Conservation (phyloP, 2,329 filamentous ascomycete genomes). For the Dryadomyces sulphureus region DNA sequence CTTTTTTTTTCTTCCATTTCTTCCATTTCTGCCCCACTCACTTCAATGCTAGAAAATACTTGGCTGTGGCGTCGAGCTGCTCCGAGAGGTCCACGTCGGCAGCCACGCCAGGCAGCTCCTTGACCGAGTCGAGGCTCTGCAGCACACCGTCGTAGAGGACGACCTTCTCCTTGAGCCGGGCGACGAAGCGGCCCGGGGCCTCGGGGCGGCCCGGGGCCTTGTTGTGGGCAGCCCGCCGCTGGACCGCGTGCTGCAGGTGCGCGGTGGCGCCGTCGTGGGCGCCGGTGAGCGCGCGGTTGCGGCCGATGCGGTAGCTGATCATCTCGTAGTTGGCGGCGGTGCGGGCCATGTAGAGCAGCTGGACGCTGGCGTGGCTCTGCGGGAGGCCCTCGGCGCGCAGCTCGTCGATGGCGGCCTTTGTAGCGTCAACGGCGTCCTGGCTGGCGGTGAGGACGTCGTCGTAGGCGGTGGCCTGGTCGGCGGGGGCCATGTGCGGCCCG, state of each 20-base stretch:
- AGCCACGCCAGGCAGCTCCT: slow-evolving; percentile 78
- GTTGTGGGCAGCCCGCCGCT: slow-evolving; percentile 14
- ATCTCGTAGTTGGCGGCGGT: slow-evolving; percentile 90
- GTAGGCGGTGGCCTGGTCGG: slow-evolving; percentile 71
- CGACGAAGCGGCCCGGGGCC: slow-evolving; percentile 59
- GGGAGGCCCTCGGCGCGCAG: slow-evolving; percentile 68
- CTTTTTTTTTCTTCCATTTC: too few relatives aligned
- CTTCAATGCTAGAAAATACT: slow-evolving; percentile 84
- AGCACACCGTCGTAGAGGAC: slow-evolving; percentile 85
- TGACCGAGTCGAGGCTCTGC: slow-evolving; percentile 80
- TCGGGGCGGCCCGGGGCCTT: slow-evolving; percentile 40
- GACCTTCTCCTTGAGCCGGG: slow-evolving; percentile 69
- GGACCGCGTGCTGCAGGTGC: slow-evolving; percentile 27
- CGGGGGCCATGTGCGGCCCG: slow-evolving; percentile 31
- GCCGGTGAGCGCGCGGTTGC: slow-evolving; percentile 83
- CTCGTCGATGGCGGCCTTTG: slow-evolving; percentile 86
- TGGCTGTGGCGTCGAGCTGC: slow-evolving; percentile 62
- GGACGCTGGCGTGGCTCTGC: slow-evolving; percentile 74
- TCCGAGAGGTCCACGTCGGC: slow-evolving; percentile 62
- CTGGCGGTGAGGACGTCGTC: slow-evolving; percentile 81
- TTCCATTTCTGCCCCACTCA: slow-evolving; percentile 25
- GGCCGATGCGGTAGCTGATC: slow-evolving; percentile 86
- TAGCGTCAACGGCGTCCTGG: slow-evolving; percentile 87
- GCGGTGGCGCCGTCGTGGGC: slow-evolving; percentile 57
- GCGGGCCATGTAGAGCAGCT: slow-evolving; percentile 80